These are phyloP conservation scores for Breviolum minutum DNA, from an alignment of 73 alveolate genomes.

Conservation along the genomic window DNA sequence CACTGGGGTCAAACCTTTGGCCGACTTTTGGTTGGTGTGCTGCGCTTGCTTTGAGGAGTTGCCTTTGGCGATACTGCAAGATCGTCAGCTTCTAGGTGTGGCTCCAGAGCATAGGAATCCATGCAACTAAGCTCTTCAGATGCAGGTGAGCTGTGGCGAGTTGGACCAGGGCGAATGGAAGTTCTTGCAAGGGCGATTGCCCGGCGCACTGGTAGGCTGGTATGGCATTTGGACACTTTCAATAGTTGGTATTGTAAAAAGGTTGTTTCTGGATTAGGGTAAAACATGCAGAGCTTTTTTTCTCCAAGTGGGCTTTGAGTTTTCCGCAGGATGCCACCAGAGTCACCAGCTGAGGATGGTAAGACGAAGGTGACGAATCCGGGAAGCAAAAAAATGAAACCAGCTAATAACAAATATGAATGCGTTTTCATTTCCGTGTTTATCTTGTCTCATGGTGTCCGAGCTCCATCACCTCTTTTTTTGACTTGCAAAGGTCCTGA, in stretches of 20 bases:
- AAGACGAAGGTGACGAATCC: too few relatives aligned
- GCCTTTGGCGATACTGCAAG: conserved; percentile 66
- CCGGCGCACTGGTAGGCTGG: conserved; percentile 63
- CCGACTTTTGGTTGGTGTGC: too few relatives aligned
- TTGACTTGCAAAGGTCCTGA: too few relatives aligned
- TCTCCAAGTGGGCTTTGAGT: too few relatives aligned
- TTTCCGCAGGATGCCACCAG: background rate
- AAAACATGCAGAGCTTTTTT: too few relatives aligned
- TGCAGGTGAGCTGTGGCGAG: conserved; percentile 74
- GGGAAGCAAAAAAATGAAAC: too few relatives aligned
- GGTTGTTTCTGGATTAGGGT: too few relatives aligned
- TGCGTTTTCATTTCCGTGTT: too few relatives aligned
- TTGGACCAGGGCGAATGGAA: conserved; percentile 86
- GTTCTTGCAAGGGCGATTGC: conserved; percentile 66
- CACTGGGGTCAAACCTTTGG: too few relatives aligned
- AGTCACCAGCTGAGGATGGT: background rate
- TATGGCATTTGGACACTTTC: background rate
- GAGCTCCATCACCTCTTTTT: too few relatives aligned
- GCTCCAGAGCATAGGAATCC: background rate
- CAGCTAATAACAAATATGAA: too few relatives aligned
- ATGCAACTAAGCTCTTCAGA: background rate
- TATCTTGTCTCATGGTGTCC: too few relatives aligned
- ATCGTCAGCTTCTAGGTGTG: conserved; percentile 68
- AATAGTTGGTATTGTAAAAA: background rate
- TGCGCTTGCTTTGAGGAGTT: background rate